A percentile compares a stretch with the other conserved stretches of the same genome.
These are phyloP conservation scores for Ceratobasidium sp. DNA, from an alignment of 1,284 basidiomycete species.

Conservation along the genomic window DNA sequence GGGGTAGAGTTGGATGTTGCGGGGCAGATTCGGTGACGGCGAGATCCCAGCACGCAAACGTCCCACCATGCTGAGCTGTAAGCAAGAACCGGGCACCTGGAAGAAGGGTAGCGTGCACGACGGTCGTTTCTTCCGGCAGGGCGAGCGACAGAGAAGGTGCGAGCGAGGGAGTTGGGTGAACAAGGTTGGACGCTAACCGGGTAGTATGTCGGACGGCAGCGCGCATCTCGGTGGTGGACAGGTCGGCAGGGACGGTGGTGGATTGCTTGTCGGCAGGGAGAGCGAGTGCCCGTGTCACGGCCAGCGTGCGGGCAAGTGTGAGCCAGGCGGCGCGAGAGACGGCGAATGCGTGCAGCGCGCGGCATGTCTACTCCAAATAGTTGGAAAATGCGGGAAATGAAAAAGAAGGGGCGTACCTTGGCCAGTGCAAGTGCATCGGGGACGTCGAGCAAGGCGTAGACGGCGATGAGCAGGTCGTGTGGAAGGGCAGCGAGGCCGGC, in stretches of 20 bases:
- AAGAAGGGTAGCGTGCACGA: constrained; percentile 32
- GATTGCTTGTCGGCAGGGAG: constrained; percentile 31
- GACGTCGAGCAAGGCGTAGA: constrained; percentile 26
- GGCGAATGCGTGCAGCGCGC: constrained; percentile 19
- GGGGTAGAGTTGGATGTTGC: constrained; percentile 19
- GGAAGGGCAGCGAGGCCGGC: constrained; percentile 25
- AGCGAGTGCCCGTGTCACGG: constrained; percentile 7
- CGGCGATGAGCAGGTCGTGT: constrained; percentile 22
- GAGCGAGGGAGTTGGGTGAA: constrained; percentile 1
- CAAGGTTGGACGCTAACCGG: constrained; percentile 7
- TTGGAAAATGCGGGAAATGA: neutral
- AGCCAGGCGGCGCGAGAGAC: constrained; percentile 34
- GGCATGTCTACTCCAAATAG: constrained; percentile 11
- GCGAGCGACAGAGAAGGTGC: neutral
- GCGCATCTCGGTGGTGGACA: constrained; percentile 35
- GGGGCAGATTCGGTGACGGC: constrained; percentile 19
- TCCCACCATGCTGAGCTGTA: constrained; percentile 35
- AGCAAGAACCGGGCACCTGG: constrained; percentile 38
- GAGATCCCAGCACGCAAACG: constrained; percentile 40
- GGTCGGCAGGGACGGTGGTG: constrained; percentile 13
- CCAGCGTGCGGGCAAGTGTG: constrained; percentile 39
- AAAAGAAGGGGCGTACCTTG: neutral
- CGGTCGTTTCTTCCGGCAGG: constrained; percentile 12
- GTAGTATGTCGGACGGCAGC: constrained; percentile 15
- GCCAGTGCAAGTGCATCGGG: constrained; percentile 6